Base-by-base conservation (phyloP, 2,329 filamentous ascomycete species). In the Alternaria sp. region DNA sequence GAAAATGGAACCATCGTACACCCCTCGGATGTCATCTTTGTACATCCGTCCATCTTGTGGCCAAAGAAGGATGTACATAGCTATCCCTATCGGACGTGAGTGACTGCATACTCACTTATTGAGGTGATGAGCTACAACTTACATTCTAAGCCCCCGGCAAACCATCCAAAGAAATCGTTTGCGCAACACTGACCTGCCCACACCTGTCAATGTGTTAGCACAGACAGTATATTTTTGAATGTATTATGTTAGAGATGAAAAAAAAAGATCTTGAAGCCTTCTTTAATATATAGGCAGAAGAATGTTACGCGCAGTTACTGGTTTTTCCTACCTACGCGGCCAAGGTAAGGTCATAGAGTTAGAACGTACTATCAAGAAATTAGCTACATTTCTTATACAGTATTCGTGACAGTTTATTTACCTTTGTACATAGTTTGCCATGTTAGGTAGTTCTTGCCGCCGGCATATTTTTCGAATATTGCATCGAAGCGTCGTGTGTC, bases 1-100 rank as follows among this genome's bases (percentile, higher is more conserved):
- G 26, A 81, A 82, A 55, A 66, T 61, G 2, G 57, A 49, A 3
- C 65, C 63, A 33, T 66, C 61, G 17, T 60, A 66, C 0, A 68
- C 58, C n/a, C 61, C 52, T 21, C 54, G 51, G 10, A 66, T 51
- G n/a, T 68, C 61, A 8, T 46, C 42, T 37, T 62, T 68, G 10
- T 48, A 34, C 57, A 66, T 60, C 29, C 46, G 51, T 3, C 62
- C 65, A 26, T 65, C 65, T 24, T 53, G 44, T 10, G 65, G 65
- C 63, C 65, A 68, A 4, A 68, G 58, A 24, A 66, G 33, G n/a
- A 63, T 65, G 36, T 65, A 68, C 52, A 61, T 57, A 1, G 65
- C 63, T 14, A 66, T 56, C 65, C 65, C 65, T 68, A 13, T 11
- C 4, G 4, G 21, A 29, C 8, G 46, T 66, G 17, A 66, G 42